phyloP scores from a whole-genome alignment of 257 asterid species.

The Nicotiana tomentosiformis region DNA sequence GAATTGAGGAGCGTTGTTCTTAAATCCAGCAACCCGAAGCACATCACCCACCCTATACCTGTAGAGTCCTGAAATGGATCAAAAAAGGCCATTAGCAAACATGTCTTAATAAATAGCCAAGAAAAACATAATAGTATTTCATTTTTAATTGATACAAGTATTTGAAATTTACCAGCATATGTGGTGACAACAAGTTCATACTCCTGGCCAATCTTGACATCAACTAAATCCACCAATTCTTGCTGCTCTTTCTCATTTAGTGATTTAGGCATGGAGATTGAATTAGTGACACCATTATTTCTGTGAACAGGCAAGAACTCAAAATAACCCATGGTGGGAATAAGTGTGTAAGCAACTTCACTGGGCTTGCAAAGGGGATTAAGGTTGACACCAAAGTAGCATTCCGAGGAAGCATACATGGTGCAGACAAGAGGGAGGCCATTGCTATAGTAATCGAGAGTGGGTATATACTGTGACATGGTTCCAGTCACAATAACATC shows the following conservation, averaged over 20 bases:
- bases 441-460: slow-evolving; percentile 74
- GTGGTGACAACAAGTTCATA: slow-evolving; percentile 94
- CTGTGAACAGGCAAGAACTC: slow-evolving; percentile 70
- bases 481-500: slow-evolving; percentile 95
- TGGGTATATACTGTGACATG: slow-evolving; percentile 90
- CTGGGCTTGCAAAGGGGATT: slow-evolving; percentile 77
- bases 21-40: slow-evolving; percentile 85
- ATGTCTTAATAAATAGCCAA: neutral
- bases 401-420: slow-evolving; percentile 92
- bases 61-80: slow-evolving; percentile 48
- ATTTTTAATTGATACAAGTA: neutral
- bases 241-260: slow-evolving; percentile 57
- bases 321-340: slow-evolving; percentile 76
- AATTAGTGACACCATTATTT: slow-evolving; percentile 29
- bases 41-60: slow-evolving; percentile 88
- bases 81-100: neutral
- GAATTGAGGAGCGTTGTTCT: slow-evolving; percentile 91
- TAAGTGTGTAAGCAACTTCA: slow-evolving; percentile 76
- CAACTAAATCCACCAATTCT: slow-evolving; percentile 62
- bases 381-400: slow-evolving; percentile 85
- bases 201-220: slow-evolving; percentile 72
- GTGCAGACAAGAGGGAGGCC: slow-evolving; percentile 86
- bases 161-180: slow-evolving; percentile 51
- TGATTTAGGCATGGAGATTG: slow-evolving; percentile 40
- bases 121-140: neutral